Conservation (phyloP, 768 basidiomycete species). For the Lactifluus volemus region DNA sequence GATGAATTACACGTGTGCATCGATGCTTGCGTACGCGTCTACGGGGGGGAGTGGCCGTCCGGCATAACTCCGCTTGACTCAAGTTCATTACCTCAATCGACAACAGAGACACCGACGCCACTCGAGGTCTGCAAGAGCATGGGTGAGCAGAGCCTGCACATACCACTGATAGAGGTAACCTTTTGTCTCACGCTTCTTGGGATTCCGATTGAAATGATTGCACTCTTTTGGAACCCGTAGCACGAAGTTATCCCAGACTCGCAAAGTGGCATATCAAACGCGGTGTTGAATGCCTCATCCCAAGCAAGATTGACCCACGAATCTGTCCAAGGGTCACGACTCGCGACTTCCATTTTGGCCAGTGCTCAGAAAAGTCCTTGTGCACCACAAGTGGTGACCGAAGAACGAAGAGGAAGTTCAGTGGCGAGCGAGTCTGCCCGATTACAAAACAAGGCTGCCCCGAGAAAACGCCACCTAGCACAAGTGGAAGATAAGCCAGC, state of each 20-base stretch:
- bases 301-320: neutral
- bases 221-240: neutral
- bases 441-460: no score
- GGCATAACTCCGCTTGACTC: slow-evolving; percentile 1
- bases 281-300: neutral
- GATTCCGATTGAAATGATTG: neutral
- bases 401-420: neutral
- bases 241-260: slow-evolving; percentile 13
- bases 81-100: neutral
- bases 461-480: neutral
- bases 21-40: slow-evolving; percentile 5
- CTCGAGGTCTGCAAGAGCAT: neutral
- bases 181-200: neutral
- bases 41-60: slow-evolving; percentile 2
- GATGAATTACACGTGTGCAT: slow-evolving; percentile 10
- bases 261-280: neutral
- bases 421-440: neutral
- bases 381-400: neutral
- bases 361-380: neutral
- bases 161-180: slow-evolving; percentile 7
- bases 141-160: neutral
- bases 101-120: neutral
- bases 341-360: neutral
- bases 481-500: neutral
- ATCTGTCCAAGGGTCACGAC: neutral